Conservation (phyloP, 345 rosid species). For the Arabidopsis arenosa region DNA sequence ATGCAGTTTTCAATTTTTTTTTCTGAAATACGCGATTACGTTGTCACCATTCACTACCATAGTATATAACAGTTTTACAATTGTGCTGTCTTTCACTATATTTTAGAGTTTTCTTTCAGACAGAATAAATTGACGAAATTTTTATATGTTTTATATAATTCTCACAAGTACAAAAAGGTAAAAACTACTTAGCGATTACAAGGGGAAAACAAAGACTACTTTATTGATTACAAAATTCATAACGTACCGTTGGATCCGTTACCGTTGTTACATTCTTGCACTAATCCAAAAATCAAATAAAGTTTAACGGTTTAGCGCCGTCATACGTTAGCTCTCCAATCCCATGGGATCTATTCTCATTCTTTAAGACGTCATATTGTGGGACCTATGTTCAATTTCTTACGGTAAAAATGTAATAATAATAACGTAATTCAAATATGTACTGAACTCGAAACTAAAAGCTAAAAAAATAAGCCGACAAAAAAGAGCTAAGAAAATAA, state of each 20-base stretch:
- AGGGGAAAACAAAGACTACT: too few relatives aligned
- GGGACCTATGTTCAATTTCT: background rate
- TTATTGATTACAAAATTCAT: background rate
- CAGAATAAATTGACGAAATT: too few relatives aligned
- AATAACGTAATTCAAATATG: background rate
- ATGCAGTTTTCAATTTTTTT: too few relatives aligned
- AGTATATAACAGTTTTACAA: background rate
- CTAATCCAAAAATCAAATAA: background rate
- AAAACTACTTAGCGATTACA: too few relatives aligned
- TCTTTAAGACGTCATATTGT: constrained; percentile 16
- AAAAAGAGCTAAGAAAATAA: too few relatives aligned
- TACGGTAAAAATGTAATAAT: background rate
- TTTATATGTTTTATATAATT: too few relatives aligned
- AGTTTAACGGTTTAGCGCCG: constrained; percentile 39
- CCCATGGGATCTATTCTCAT: constrained; percentile 30
- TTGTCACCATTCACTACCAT: too few relatives aligned
- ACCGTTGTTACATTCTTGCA: too few relatives aligned
- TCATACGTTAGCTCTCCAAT: constrained; percentile 39
- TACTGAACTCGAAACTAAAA: background rate
- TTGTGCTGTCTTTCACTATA: background rate
- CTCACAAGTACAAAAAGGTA: too few relatives aligned
- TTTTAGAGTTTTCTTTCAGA: too few relatives aligned
- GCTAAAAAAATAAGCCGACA: background rate
- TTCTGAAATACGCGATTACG: too few relatives aligned
- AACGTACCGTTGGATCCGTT: constrained; percentile 31